These are phyloP conservation scores for Coemansia sp. DNA, from an alignment of 192 early-diverging fungal species.

Conservation along the genomic window DNA sequence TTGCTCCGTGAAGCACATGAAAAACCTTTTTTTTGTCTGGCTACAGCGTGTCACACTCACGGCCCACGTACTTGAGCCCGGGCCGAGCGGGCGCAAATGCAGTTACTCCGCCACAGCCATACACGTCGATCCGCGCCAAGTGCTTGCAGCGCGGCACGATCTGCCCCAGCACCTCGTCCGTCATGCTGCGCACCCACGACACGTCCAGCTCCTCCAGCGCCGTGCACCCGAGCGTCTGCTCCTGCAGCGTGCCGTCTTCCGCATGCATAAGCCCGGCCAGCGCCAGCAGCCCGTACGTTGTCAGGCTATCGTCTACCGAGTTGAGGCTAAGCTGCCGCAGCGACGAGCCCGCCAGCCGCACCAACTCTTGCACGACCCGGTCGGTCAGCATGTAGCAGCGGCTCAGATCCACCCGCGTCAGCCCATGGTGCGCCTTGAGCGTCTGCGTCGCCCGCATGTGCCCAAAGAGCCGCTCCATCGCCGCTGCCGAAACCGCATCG, in stretches of 20 bases:
- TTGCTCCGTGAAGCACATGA: no score
- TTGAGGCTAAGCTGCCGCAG: slow-evolving; percentile 64
- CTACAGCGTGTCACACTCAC: slow-evolving; percentile 56
- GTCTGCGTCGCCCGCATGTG: slow-evolving; percentile 7
- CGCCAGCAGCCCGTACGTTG: slow-evolving; percentile 53
- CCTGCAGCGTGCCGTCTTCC: slow-evolving; percentile 4
- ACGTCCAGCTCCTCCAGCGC: slow-evolving; percentile 61
- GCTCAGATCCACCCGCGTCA: slow-evolving; percentile 57
- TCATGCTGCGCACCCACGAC: slow-evolving; percentile 73
- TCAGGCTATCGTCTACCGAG: slow-evolving; percentile 67
- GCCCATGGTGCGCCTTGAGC: slow-evolving; percentile 4
- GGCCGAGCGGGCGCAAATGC: slow-evolving; percentile 49
- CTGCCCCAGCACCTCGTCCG: slow-evolving; percentile 64
- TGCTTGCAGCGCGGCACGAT: slow-evolving; percentile 54
- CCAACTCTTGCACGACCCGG: slow-evolving; percentile 55
- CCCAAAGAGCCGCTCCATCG: slow-evolving; percentile 32
- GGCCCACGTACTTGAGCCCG: slow-evolving; percentile 57
- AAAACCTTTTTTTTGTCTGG: no score
- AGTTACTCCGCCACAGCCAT: slow-evolving; percentile 72
- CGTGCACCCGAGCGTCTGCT: slow-evolving; percentile 41
- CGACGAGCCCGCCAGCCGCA: slow-evolving; percentile 59
- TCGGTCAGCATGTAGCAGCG: slow-evolving; percentile 70
- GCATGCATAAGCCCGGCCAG: slow-evolving; percentile 42
- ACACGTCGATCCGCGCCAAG: slow-evolving; percentile 61
- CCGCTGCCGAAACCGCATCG: slow-evolving; percentile 20